phyloP scores from a whole-genome alignment of 2,329 filamentous ascomycete genomes.

The Nemania sp. region DNA sequence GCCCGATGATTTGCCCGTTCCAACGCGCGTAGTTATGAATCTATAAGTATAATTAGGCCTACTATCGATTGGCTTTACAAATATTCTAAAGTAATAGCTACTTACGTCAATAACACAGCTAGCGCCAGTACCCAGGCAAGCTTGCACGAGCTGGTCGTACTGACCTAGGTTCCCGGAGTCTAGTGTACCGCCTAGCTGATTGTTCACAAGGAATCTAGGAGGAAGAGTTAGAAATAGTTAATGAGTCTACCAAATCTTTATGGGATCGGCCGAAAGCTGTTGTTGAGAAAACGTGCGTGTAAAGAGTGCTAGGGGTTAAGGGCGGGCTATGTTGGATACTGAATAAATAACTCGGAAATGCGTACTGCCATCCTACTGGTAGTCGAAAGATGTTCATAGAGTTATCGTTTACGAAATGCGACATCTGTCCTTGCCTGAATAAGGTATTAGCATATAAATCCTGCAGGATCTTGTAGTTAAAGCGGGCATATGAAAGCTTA shows the following conservation, averaged over 20 bases:
- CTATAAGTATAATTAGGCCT: conserved; percentile 33
- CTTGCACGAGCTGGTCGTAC: conserved; percentile 64
- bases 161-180: conserved; percentile 56
- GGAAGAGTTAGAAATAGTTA: background rate
- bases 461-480: background rate
- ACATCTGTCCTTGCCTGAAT: conserved; percentile 61
- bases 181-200: conserved; percentile 57
- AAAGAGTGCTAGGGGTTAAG: too few relatives aligned
- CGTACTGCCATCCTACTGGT: conserved; percentile 64
- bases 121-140: conserved; percentile 61
- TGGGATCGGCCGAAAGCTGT: too few relatives aligned
- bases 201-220: conserved; percentile 55
- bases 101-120: conserved; percentile 62
- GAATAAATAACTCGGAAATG: background rate
- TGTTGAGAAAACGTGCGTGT: too few relatives aligned
- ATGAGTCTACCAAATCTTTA: too few relatives aligned
- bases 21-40: conserved; percentile 61
- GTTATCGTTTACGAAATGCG: conserved; percentile 65
- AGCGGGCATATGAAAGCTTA: conserved; percentile 4
- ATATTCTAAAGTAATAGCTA: background rate
- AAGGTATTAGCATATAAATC: conserved; percentile 1
- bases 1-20: conserved; percentile 72
- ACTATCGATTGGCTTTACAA: too few relatives aligned
- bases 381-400: conserved; percentile 66
- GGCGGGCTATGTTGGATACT: background rate